Conservation (phyloP, 2,329 filamentous ascomycete species). For the Fusarium praegraminearum region DNA sequence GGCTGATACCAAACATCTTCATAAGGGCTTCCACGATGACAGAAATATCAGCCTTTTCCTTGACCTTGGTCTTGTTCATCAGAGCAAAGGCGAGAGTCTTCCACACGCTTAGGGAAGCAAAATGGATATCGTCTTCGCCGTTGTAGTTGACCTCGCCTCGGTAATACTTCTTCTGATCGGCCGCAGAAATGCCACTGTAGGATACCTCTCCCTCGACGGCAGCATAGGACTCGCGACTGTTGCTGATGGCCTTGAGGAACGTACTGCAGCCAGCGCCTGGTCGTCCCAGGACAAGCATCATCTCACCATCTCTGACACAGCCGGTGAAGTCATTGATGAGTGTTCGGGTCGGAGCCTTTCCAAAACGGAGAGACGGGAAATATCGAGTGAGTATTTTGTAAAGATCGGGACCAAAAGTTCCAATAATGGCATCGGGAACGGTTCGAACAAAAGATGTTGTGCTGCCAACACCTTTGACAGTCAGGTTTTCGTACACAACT, state of each 20-base stretch:
- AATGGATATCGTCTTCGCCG: constrained; percentile 80
- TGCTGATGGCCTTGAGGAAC: constrained; percentile 80
- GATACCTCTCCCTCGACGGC: constrained; percentile 75
- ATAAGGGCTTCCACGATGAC: constrained; percentile 77
- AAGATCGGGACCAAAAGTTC: constrained; percentile 84
- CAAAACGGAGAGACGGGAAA: constrained; percentile 51
- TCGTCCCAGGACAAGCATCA: constrained; percentile 67
- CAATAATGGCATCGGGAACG: constrained; percentile 78
- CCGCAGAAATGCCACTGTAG: constrained; percentile 77
- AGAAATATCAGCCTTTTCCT: constrained; percentile 71
- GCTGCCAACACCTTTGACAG: constrained; percentile 76
- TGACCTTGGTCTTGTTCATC: constrained; percentile 79
- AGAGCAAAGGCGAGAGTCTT: constrained; percentile 82
- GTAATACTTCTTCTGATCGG: constrained; percentile 75
- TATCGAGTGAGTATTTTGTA: constrained; percentile 69
- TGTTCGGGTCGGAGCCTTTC: constrained; percentile 43
- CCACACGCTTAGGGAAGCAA: constrained; percentile 80
- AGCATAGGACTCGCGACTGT: constrained; percentile 74
- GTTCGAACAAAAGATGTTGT: constrained; percentile 77
- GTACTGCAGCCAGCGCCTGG: constrained; percentile 82
- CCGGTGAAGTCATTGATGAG: constrained; percentile 53
- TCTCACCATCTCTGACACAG: constrained; percentile 53
- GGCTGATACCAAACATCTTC: constrained; percentile 82
- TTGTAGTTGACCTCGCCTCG: constrained; percentile 84
- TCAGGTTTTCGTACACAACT: constrained; percentile 80